Evolutionary conservation across 768 basidiomycete genomes (phyloP), one percentile per base, ranked within the genome.

Genomic region (Kockovaella imperatae): DNA sequence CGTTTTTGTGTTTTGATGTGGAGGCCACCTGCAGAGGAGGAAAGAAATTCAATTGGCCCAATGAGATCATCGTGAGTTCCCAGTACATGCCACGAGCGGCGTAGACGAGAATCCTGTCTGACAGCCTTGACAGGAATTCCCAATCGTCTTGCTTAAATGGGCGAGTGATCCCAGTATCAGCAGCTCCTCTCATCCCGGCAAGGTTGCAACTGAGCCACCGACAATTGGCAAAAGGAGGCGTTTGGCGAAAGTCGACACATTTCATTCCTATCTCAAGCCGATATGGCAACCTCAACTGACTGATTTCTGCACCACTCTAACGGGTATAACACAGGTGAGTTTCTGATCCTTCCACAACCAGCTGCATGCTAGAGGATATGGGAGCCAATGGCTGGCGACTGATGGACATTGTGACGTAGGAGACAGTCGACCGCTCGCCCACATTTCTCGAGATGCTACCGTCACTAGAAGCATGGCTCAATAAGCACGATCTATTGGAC

Each of bases 271-370:
- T 69, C 88, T 96, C 76, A 59, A 76, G 62, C 93, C 93, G 5
- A 84, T 81, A 5, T 96, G 89, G 87, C 75, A 78, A 35, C 89
- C 91, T 1, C 75, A 71, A 43, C 77, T 99, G 5, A 83, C 86
- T 5, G 72, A 77, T 3, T 99, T 95, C 67, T 96, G 93, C 69
- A 87, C 77, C 17, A 72, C 79, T 29, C 75, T 99, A 38, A 99
- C 93, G 8, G 89, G 90, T 15, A 90, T 99, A 49, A 83, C 82
- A 2, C 93, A 99, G 77, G 91, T 91, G 52, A 53, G 81, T 35
- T 44, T 21, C 15, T 3, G 17, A 32, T 17, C 11, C 17, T 35
- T 26, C 21, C 28, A 13, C 23, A 17, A 13, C 21, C 3, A 30
- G 28, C 21, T 40, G 17, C 11, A 10, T 11, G 15, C 15, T 42